Percentiles rank a stretch among this genome's conserved stretches.
phyloP scores from a whole-genome alignment of 495 filamentous ascomycete species.

The Sordaria brevicollis region DNA sequence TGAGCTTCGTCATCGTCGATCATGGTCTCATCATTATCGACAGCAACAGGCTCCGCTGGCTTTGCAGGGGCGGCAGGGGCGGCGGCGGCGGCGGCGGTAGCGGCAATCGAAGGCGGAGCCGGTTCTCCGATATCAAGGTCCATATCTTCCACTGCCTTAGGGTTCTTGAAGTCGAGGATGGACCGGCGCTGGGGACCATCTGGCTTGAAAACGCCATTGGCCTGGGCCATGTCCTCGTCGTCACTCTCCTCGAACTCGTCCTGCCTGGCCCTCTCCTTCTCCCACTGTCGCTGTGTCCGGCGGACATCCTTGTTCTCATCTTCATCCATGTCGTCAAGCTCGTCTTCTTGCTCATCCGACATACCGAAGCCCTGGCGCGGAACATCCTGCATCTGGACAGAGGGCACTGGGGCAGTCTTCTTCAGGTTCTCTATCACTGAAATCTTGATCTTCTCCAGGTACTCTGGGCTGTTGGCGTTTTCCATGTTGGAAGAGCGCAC shows the following conservation, averaged over 20 bases:
- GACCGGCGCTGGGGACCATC: slow-evolving; percentile 47
- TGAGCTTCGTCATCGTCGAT: slow-evolving; percentile 50
- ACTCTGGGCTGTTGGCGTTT: slow-evolving; percentile 90
- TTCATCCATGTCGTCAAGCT: slow-evolving; percentile 78
- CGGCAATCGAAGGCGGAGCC: slow-evolving; percentile 43
- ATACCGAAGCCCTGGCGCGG: slow-evolving; percentile 64
- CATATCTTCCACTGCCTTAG: slow-evolving; percentile 50
- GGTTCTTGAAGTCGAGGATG: slow-evolving; percentile 63
- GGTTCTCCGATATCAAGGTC: slow-evolving; percentile 53
- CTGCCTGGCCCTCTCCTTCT: slow-evolving; percentile 60
- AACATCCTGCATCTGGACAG: slow-evolving; percentile 92
- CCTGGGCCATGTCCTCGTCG: slow-evolving; percentile 71
- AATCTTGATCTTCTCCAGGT: slow-evolving; percentile 88
- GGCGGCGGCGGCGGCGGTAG: slow-evolving; percentile 37
- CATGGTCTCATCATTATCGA: slow-evolving; percentile 45
- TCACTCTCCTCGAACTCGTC: slow-evolving; percentile 80
- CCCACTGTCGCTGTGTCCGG: slow-evolving; percentile 73
- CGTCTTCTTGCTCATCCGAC: slow-evolving; percentile 78
- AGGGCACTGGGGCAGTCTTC: slow-evolving; percentile 78
- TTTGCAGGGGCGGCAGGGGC: slow-evolving; percentile 39
- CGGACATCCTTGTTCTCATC: slow-evolving; percentile 83
- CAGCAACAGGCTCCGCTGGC: slow-evolving; percentile 31
- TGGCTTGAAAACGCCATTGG: slow-evolving; percentile 61
- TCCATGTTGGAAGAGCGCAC: slow-evolving; percentile 98
- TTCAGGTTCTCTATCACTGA: slow-evolving; percentile 89